Evolutionary conservation across 345 rosid genomes (phyloP).

Genomic region (Theobroma cacao): DNA sequence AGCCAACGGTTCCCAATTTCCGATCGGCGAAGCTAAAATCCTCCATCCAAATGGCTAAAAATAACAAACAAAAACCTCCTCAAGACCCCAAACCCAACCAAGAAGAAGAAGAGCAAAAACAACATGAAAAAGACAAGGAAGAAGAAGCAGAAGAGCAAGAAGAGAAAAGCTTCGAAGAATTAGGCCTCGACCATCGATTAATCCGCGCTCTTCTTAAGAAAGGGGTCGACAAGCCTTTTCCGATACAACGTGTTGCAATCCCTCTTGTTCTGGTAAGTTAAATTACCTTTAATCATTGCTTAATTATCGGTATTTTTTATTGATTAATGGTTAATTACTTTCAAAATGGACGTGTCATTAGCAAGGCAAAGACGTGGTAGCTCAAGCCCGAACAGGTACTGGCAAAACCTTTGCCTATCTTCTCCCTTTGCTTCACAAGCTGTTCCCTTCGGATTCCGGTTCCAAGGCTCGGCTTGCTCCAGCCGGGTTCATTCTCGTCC

Average conservation of each 20-base stretch:
- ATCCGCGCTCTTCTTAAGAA: constrained; percentile 75
- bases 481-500: constrained; percentile 72
- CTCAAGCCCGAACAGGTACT: constrained; percentile 82
- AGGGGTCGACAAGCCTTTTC: constrained; percentile 66
- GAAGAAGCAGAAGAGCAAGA: constrained; percentile 23
- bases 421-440: constrained; percentile 83
- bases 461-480: constrained; percentile 60
- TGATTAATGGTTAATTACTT: neutral
- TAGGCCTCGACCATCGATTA: constrained; percentile 76
- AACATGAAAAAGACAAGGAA: constrained; percentile 9
- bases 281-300: neutral
- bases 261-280: constrained; percentile 62
- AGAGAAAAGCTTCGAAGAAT: constrained; percentile 68
- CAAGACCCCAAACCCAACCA: constrained; percentile 11
- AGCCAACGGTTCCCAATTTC: neutral
- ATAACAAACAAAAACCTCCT: neutral
- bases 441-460: constrained; percentile 39
- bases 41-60: neutral
- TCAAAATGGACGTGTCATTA: neutral
- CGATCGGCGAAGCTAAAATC: neutral
- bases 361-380: constrained; percentile 96
- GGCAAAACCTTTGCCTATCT: constrained; percentile 91
- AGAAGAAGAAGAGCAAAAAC: constrained; percentile 21
- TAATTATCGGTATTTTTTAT: neutral
- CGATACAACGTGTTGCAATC: constrained; percentile 65